Base-by-base conservation (phyloP, 768 basidiomycete species). In the Lactarius quietus region DNA sequence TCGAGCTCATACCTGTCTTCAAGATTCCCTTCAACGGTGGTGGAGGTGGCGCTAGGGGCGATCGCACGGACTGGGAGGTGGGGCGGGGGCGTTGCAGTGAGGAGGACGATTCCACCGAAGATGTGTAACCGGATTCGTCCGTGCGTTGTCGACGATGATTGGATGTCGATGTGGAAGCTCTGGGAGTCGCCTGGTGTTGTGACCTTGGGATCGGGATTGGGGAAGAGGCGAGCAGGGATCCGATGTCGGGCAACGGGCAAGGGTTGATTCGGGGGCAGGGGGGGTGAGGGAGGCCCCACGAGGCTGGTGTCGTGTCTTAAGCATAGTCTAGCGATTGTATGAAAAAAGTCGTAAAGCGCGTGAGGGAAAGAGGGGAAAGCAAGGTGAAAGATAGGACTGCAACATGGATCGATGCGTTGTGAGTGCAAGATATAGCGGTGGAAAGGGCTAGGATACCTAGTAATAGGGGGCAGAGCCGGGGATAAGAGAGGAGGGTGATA, bases 201-300 rank as follows among this genome's bases (percentile, higher is more conserved):
- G 57, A 54, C 55, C 6, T 54, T 36, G 59, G 17, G 39, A 55
- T 59, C 53, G 57, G 41, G 26, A 12, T 35, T 6, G 33, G 29
- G 7, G 43, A 45, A 12, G 33, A 6, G 39, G 26, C 35, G 38
- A 57, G 31, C 20, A 59, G 55, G 33, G 29, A 45, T 23, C 26
- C 18, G 31, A 70, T 52, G 6, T 65, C 61, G 23, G 69, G 69
- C 6, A 70, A 61, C 33, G 69, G 69, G 59, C 64, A 38, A 64
- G 59, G 62, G 53, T 62, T 45, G 28, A 70, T 60, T 36, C 69
- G 64, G 31, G 69, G 33, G 69, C 69, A 20, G 3, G 54, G 7
- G 67, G 63, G 33, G 53, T 26, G n/a, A n/a, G n/a, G n/a, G 61
- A 9, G 9, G 14, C 26, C 36, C 57, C 51, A 23, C 35, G 28